Percentiles rank a stretch among this genome's conserved stretches.
Conservation (phyloP, 179 eudicot species). For the Silene noctiflora region DNA sequence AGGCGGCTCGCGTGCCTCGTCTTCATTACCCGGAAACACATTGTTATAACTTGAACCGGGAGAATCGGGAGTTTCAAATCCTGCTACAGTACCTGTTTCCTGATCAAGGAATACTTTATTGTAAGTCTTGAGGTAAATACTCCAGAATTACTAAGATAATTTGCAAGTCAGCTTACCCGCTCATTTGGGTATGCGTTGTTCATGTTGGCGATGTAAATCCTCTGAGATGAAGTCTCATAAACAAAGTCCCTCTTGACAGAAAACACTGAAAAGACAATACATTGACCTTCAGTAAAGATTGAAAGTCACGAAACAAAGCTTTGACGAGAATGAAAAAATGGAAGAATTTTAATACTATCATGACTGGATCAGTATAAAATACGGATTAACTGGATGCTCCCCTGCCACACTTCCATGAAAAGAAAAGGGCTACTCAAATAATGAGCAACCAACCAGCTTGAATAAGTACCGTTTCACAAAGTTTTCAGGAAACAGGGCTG, state of each 20-base stretch:
- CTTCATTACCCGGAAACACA: slow-evolving; percentile 59
- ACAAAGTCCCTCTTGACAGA: slow-evolving; percentile 22
- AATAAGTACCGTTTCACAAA: neutral
- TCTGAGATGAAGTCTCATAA: slow-evolving; percentile 13
- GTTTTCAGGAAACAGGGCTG: neutral
- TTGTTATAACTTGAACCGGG: slow-evolving; percentile 77
- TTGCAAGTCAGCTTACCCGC: slow-evolving; percentile 37
- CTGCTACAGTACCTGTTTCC: slow-evolving; percentile 64
- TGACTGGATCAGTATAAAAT: too few relatives aligned
- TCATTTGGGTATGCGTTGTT: slow-evolving; percentile 38
- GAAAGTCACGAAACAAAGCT: neutral
- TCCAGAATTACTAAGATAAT: neutral
- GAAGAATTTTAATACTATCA: too few relatives aligned
- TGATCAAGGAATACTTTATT: slow-evolving; percentile 24
- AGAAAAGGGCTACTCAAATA: too few relatives aligned
- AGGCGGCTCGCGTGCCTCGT: slow-evolving; percentile 79
- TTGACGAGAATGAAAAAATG: neutral
- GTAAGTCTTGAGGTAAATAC: neutral
- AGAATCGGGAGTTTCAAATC: slow-evolving; percentile 79
- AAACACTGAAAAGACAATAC: slow-evolving; percentile 21
- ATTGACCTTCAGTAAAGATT: slow-evolving; percentile 1
- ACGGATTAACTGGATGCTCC: too few relatives aligned
- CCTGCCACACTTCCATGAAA: too few relatives aligned
- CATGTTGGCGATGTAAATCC: slow-evolving; percentile 36
- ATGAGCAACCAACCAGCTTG: neutral